Base-by-base conservation (phyloP, 2,329 filamentous ascomycete species). In the Beauveria sp. region DNA sequence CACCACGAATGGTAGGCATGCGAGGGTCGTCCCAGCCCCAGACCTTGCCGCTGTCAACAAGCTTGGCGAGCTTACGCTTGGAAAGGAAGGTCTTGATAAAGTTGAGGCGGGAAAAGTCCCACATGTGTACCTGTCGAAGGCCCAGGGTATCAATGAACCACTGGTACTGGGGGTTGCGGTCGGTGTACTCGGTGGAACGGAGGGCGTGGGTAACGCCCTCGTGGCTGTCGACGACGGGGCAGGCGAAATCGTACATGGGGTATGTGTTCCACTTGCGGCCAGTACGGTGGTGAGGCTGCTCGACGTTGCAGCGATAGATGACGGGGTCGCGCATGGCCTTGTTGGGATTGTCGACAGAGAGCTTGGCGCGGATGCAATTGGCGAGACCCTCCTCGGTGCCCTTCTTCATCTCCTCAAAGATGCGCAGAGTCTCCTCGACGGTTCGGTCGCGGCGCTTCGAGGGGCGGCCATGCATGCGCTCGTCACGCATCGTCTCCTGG, bases 311-410 rank as follows among this genome's bases (percentile, higher is more conserved):
- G 66, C 94, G 88, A 81, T 97, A 97, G 74, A 99, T 96, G 75
- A 97, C 92, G 14, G 94, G 94, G 74, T 99, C 94, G 66, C 94
- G 85, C 84, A 97, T 87, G 58, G 94, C 91, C 77, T 96, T 96
- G 80, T 99, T 97, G 66, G 89, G 89, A 76, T 94, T 89, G 74
- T 96, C 90, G 67, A 90, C 85, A 1, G 91, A 93, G 68, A 97
- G 90, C 81, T 96, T 97, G 62, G 94, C 94, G 63, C 94, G 89
- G 66, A 99, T 96, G 77, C 91, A 97, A 85, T 93, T 92, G 70
- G 83, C 85, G 54, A 86, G 76, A 62, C 94, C 94, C 73, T 92
- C 87, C 54, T 88, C 84, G 3, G 86, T 88, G 50, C 89, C 92
- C 61, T 84, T 82, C 80, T 92, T 96, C 94, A 99, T 99, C 80